phyloP scores from a whole-genome alignment of 1,284 basidiomycete genomes.

The Microbotryomycetes sp. region DNA sequence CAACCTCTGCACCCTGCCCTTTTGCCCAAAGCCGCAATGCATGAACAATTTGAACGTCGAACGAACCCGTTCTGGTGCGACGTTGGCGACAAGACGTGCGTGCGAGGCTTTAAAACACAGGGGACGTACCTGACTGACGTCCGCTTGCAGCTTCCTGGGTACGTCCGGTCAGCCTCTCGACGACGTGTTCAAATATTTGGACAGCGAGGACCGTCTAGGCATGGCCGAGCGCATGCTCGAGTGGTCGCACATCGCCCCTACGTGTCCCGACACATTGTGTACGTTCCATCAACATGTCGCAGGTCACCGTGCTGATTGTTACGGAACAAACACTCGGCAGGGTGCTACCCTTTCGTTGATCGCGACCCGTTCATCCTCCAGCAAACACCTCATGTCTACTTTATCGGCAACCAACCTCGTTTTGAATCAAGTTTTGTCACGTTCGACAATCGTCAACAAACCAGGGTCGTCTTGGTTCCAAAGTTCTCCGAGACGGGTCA shows the following conservation, averaged over 20 bases:
- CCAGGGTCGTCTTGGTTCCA: constrained; percentile 75
- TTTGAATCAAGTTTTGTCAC: constrained; percentile 67
- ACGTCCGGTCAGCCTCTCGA: constrained; percentile 88
- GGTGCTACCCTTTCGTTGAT: constrained; percentile 90
- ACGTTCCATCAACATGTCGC: constrained; percentile 32
- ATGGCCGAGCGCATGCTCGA: constrained; percentile 72
- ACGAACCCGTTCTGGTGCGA: constrained; percentile 88
- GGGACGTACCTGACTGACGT: background rate
- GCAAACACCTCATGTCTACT: constrained; percentile 78
- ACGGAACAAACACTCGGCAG: constrained; percentile 34
- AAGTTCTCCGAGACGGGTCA: constrained; percentile 61
- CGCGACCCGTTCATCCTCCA: constrained; percentile 83
- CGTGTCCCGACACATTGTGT: constrained; percentile 93
- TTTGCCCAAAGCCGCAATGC: constrained; percentile 62
- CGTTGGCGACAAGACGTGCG: constrained; percentile 44
- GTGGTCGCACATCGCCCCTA: constrained; percentile 95
- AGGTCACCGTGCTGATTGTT: background rate
- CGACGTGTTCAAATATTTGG: constrained; percentile 89
- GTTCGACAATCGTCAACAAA: constrained; percentile 32
- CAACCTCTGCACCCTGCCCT: constrained; percentile 87
- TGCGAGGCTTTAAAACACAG: constrained; percentile 34
- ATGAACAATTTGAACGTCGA: constrained; percentile 63
- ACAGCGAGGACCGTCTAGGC: constrained; percentile 51
- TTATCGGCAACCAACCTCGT: constrained; percentile 83
- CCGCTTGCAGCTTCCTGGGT: constrained; percentile 55